Evolutionary conservation across 495 filamentous ascomycete genomes (phyloP).

Genomic region (Xylaria bambusicola): DNA sequence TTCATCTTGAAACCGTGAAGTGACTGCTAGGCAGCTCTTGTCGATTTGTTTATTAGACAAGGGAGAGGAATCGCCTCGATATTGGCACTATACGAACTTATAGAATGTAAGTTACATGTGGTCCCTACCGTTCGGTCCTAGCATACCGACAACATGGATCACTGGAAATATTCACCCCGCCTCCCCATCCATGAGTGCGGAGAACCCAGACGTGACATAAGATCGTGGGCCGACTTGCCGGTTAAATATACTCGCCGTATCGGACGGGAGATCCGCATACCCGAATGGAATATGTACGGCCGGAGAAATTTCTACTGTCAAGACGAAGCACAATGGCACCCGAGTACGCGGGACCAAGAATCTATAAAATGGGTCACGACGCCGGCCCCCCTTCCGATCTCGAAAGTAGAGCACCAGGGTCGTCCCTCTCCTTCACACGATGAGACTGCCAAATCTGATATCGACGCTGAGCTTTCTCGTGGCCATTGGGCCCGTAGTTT

Average conservation of each 20-base stretch:
- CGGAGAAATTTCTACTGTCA: neutral
- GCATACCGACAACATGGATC: neutral
- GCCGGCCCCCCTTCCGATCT: neutral
- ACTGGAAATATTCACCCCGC: neutral
- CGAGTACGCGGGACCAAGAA: neutral
- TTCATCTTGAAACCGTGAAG: no score
- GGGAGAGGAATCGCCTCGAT: no score
- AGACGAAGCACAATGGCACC: neutral
- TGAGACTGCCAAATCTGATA: neutral
- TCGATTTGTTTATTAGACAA: no score
- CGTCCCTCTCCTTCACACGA: neutral
- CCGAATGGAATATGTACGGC: neutral
- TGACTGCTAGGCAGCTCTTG: no score
- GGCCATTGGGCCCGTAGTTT: neutral
- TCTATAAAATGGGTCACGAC: neutral
- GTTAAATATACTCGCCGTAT: conserved; percentile 8
- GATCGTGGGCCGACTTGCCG: neutral
- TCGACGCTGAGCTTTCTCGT: neutral
- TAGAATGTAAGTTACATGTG: no score
- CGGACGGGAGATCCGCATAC: neutral
- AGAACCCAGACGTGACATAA: neutral
- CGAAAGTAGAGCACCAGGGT: neutral
- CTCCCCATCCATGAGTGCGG: neutral
- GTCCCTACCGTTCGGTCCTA: neutral
- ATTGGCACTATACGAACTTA: no score